phyloP scores from a whole-genome alignment of 2,329 filamentous ascomycete species.

The Cordyceps javanica region DNA sequence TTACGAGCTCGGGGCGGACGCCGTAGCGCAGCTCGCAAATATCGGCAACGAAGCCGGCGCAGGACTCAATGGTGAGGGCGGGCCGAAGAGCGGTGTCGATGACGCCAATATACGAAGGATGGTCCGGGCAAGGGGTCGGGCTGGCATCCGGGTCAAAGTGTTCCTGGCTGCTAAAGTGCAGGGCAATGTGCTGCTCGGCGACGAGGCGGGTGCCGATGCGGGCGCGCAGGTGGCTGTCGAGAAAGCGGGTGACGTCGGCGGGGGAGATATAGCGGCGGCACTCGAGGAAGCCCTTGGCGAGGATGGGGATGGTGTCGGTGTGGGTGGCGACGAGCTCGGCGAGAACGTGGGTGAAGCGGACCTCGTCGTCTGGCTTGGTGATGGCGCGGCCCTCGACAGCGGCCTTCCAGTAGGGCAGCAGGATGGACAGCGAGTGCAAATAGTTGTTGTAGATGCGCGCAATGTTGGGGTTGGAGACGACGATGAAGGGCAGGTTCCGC shows the following conservation, averaged over 20 bases:
- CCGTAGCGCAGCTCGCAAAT: conserved; percentile 97
- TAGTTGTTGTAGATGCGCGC: conserved; percentile 95
- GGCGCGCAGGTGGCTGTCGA: conserved; percentile 89
- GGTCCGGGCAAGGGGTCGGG: conserved; percentile 44
- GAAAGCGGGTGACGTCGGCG: conserved; percentile 77
- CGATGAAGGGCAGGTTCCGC: conserved; percentile 91
- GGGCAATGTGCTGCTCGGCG: conserved; percentile 91
- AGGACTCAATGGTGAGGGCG: conserved; percentile 72
- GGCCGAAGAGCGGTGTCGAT: conserved; percentile 88
- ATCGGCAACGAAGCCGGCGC: conserved; percentile 86
- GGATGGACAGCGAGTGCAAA: conserved; percentile 81
- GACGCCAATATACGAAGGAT: conserved; percentile 77
- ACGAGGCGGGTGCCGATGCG: conserved; percentile 91
- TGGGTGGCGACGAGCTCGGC: conserved; percentile 95
- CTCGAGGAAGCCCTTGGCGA: conserved; percentile 89
- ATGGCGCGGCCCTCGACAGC: conserved; percentile 32
- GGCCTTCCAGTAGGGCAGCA: conserved; percentile 70
- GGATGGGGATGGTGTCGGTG: conserved; percentile 85
- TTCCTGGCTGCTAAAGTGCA: conserved; percentile 68
- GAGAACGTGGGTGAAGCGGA: conserved; percentile 85
- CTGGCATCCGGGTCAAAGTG: conserved; percentile 53
- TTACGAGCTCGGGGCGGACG: conserved; percentile 69
- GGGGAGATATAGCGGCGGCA: conserved; percentile 84
- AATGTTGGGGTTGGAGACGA: conserved; percentile 96
- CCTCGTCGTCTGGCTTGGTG: conserved; percentile 73